These are phyloP conservation scores for Hemileccinum rubropunctum DNA, from an alignment of 768 basidiomycete genomes.

Conservation along the genomic window DNA sequence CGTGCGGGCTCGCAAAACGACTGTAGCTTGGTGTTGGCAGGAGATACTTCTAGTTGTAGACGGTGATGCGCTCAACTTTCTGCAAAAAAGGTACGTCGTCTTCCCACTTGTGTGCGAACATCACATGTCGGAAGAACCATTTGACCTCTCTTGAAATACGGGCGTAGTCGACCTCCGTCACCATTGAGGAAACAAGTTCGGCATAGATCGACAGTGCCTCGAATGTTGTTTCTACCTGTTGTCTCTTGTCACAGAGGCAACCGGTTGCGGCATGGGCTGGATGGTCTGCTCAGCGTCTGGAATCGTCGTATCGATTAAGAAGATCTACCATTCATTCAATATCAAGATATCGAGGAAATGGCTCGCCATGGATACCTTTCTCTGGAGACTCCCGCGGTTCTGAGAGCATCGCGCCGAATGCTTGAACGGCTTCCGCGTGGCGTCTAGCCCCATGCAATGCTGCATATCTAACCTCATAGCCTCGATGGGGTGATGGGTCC, in stretches of 20 bases:
- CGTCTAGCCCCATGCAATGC: neutral
- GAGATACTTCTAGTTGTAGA: slow-evolving; percentile 5
- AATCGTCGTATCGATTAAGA: neutral
- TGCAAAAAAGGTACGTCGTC: neutral
- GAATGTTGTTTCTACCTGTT: neutral
- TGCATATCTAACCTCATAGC: neutral
- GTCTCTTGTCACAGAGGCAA: neutral
- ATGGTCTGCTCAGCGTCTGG: neutral
- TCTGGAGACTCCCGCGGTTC: neutral
- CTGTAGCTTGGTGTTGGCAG: slow-evolving; percentile 4
- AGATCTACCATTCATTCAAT: neutral
- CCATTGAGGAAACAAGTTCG: neutral
- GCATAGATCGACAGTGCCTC: neutral
- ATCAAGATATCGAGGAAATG: no score
- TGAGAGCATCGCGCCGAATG: neutral
- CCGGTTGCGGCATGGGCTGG: neutral
- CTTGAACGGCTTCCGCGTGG: neutral
- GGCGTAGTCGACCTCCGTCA: neutral
- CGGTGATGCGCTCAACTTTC: neutral
- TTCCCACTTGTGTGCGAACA: slow-evolving; percentile 4
- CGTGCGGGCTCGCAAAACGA: slow-evolving; percentile 1
- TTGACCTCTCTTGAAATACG: neutral
- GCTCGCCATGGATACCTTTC: no score
- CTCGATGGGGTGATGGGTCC: neutral
- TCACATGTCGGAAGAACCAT: neutral